Conservation (phyloP, 257 asterid species). For the Jasminum sambac region DNA sequence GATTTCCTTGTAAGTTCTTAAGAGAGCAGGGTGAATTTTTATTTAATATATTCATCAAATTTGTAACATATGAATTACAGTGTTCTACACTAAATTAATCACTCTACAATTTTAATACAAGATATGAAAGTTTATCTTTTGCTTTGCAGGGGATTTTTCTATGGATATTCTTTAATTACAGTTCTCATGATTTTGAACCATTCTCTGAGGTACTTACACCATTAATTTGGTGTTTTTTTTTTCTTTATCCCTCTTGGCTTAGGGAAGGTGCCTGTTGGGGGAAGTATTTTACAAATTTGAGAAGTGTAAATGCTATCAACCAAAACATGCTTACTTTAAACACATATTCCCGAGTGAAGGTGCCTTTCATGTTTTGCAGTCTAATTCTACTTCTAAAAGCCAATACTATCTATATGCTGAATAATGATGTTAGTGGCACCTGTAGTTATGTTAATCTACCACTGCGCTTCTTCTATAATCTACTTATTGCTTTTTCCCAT, state of each 20-base stretch:
- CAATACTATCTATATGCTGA: not conserved
- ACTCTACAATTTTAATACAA: not conserved
- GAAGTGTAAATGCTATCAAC: no score
- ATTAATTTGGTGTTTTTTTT: not conserved
- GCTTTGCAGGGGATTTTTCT: constrained; percentile 48
- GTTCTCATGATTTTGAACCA: constrained; percentile 56
- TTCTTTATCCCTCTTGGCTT: no score
- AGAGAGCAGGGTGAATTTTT: not conserved
- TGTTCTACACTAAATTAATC: not conserved
- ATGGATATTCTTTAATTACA: constrained; percentile 51
- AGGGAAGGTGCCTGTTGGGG: no score
- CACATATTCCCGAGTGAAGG: no score
- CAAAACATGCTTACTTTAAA: no score
- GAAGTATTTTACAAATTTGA: no score
- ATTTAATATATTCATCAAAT: not conserved
- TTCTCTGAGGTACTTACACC: constrained; percentile 40
- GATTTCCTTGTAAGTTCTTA: not conserved
- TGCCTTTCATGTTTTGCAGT: no score
- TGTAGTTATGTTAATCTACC: not conserved
- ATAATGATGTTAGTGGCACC: not conserved
- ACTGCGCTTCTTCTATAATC: not conserved
- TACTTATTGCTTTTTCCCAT: not conserved
- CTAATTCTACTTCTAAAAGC: no score
- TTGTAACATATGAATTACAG: not conserved
- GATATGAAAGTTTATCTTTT: not conserved